phyloP scores from a whole-genome alignment of 495 filamentous ascomycete species.

The Podospora comata region DNA sequence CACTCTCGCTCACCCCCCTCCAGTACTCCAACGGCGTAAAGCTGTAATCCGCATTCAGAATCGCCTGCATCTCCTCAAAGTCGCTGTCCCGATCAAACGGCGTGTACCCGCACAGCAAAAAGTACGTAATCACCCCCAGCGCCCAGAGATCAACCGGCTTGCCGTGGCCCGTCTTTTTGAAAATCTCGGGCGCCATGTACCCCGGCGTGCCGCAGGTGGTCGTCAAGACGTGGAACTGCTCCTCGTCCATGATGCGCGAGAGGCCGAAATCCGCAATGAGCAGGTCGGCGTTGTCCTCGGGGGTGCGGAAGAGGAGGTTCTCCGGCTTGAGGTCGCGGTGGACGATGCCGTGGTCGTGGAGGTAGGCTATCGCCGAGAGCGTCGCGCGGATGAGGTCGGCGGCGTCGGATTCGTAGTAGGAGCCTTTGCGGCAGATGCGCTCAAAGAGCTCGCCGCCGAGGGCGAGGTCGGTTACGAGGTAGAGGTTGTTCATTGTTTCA shows the following conservation, averaged over 20 bases:
- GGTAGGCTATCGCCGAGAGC: conserved; percentile 93
- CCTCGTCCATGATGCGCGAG: conserved; percentile 96
- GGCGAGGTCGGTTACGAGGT: conserved; percentile 95
- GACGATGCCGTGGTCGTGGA: conserved; percentile 97
- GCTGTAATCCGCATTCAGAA: conserved; percentile 90
- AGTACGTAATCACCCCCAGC: conserved; percentile 94
- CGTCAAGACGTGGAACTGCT: conserved; percentile 95
- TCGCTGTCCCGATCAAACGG: conserved; percentile 97
- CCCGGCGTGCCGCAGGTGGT: conserved; percentile 97
- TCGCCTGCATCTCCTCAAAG: conserved; percentile 98
- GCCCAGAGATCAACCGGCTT: conserved; percentile 95
- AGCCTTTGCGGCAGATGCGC: conserved; percentile 96
- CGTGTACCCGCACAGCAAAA: conserved; percentile 95
- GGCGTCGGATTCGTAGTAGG: conserved; percentile 95
- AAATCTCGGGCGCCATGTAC: conserved; percentile 96
- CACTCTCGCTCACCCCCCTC: conserved; percentile 81
- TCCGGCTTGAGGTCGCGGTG: conserved; percentile 80
- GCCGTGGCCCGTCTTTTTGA: conserved; percentile 84
- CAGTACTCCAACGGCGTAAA: conserved; percentile 97
- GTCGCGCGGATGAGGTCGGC: conserved; percentile 93
- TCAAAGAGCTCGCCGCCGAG: conserved; percentile 97
- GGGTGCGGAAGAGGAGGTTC: conserved; percentile 75
- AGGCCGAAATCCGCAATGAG: conserved; percentile 96
- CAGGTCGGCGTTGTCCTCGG: conserved; percentile 81
- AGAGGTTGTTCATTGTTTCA: conserved; percentile 99